Percentiles rank a stretch among this genome's conserved stretches.
phyloP scores from a whole-genome alignment of 768 basidiomycete species.

The Artomyces pyxidatus region DNA sequence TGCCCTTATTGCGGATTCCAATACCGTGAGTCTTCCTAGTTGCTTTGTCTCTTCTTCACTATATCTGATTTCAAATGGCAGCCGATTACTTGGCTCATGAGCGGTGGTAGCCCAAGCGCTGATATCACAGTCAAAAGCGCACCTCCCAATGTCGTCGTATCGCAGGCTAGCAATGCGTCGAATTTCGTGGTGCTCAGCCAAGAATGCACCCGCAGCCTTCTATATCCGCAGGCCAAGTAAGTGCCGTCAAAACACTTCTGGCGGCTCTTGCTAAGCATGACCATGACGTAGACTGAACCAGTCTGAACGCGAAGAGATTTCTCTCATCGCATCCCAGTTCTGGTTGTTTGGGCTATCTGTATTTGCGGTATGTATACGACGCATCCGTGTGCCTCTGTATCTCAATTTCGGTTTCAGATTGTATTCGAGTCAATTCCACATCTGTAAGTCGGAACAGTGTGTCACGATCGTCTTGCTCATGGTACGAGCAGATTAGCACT shows the following conservation, averaged over 20 bases:
- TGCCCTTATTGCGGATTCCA: no score
- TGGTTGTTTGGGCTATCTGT: constrained; percentile 15
- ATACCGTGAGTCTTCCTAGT: no score
- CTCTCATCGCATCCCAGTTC: constrained; percentile 13
- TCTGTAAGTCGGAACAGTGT: constrained; percentile 36
- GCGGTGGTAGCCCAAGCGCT: neutral
- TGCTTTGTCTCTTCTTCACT: no score
- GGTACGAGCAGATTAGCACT: constrained; percentile 34
- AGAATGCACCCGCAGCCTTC: constrained; percentile 5
- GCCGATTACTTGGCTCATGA: neutral
- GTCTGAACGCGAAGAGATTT: constrained; percentile 8
- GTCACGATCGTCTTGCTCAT: neutral
- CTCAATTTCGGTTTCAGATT: no score
- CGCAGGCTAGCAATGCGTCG: neutral
- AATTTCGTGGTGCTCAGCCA: constrained; percentile 1
- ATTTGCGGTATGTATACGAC: constrained; percentile 10
- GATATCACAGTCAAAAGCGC: neutral
- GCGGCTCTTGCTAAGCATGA: neutral
- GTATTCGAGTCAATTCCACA: constrained; percentile 47
- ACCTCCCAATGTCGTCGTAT: neutral
- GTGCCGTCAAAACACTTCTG: neutral
- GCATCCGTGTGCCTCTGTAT: neutral
- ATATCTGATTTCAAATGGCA: no score
- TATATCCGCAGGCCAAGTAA: constrained; percentile 8
- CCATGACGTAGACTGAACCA: constrained; percentile 3